Conservation (phyloP, 2,329 filamentous ascomycete species). For the Penicillium paneum region DNA sequence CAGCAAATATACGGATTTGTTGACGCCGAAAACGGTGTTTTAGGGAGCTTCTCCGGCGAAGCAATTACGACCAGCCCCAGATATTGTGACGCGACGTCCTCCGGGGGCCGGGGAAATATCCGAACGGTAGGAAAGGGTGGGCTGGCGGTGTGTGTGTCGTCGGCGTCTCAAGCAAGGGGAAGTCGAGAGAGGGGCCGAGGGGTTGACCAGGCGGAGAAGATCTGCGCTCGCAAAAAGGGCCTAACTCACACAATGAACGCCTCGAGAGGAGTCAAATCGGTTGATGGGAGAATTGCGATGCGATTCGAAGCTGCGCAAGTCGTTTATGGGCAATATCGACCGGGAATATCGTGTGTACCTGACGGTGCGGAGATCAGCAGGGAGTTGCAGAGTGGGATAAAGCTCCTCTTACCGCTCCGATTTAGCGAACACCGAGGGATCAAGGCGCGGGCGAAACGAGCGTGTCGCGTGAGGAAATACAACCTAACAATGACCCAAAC, state of each 20-base stretch:
- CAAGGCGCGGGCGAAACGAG: slow-evolving; percentile 24
- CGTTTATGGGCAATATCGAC: slow-evolving; percentile 19
- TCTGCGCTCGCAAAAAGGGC: slow-evolving; percentile 26
- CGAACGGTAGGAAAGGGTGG: slow-evolving; percentile 14
- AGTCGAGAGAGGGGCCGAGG: slow-evolving; percentile 36
- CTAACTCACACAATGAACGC: slow-evolving; percentile 40
- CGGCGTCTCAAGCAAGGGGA: slow-evolving; percentile 34
- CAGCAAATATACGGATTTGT: slow-evolving; percentile 24
- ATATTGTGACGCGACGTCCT: not conserved
- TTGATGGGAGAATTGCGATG: slow-evolving; percentile 10
- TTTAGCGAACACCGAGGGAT: slow-evolving; percentile 17
- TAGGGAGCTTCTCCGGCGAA: slow-evolving; percentile 11
- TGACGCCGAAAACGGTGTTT: slow-evolving; percentile 6
- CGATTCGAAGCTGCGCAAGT: slow-evolving; percentile 13
- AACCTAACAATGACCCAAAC: slow-evolving; percentile 17
- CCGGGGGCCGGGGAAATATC: slow-evolving; percentile 16
- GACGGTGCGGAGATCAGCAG: slow-evolving; percentile 36
- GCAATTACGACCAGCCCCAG: slow-evolving; percentile 16
- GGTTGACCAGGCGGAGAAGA: slow-evolving; percentile 27
- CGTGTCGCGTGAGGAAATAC: slow-evolving; percentile 20
- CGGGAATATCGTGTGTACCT: slow-evolving; percentile 22
- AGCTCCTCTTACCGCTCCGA: slow-evolving; percentile 22
- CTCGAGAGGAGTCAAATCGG: slow-evolving; percentile 28
- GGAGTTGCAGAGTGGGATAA: slow-evolving; percentile 28
- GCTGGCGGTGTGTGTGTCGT: slow-evolving; percentile 32